Evolutionary conservation across 225 moss, liverwort and hornwort genomes (phyloP).

Genomic region (Polytrichum formosum): DNA sequence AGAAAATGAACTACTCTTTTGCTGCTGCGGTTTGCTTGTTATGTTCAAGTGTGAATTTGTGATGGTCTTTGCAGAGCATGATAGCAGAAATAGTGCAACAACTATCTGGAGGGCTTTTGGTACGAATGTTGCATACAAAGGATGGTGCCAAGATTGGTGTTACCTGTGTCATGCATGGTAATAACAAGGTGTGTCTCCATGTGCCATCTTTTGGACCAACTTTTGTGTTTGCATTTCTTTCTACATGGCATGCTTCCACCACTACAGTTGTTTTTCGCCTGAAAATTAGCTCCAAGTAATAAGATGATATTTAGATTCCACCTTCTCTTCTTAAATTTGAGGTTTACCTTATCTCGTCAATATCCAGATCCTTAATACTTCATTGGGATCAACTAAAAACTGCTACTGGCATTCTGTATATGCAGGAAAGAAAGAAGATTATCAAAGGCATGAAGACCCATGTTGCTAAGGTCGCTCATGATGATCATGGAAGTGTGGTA

Average conservation of each 20-base stretch:
- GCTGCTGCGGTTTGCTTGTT: neutral
- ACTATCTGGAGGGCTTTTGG: slow-evolving; percentile 76
- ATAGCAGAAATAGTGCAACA: slow-evolving; percentile 81
- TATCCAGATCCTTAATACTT: too few species aligned
- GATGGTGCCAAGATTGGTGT: slow-evolving; percentile 95
- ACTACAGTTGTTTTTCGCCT: too few species aligned
- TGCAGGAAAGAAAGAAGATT: slow-evolving; percentile 87
- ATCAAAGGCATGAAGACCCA: slow-evolving; percentile 92
- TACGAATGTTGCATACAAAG: slow-evolving; percentile 91
- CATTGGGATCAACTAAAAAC: too few species aligned
- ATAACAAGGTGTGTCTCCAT: slow-evolving; percentile 71
- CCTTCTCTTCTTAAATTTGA: too few species aligned
- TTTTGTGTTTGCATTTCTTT: too few species aligned
- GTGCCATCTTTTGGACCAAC: too few species aligned
- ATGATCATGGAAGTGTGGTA: slow-evolving; percentile 84
- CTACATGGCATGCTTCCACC: too few species aligned
- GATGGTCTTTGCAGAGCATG: slow-evolving; percentile 56
- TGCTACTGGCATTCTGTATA: neutral
- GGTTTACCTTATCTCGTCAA: too few species aligned
- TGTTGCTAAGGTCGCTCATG: slow-evolving; percentile 81
- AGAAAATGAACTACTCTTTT: neutral
- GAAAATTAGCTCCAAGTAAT: too few species aligned
- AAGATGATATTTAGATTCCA: too few species aligned
- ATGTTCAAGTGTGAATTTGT: slow-evolving; percentile 4
- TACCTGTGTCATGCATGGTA: slow-evolving; percentile 80